Conservation (phyloP, 345 rosid genomes). For the Rhodomyrtus tomentosa region DNA sequence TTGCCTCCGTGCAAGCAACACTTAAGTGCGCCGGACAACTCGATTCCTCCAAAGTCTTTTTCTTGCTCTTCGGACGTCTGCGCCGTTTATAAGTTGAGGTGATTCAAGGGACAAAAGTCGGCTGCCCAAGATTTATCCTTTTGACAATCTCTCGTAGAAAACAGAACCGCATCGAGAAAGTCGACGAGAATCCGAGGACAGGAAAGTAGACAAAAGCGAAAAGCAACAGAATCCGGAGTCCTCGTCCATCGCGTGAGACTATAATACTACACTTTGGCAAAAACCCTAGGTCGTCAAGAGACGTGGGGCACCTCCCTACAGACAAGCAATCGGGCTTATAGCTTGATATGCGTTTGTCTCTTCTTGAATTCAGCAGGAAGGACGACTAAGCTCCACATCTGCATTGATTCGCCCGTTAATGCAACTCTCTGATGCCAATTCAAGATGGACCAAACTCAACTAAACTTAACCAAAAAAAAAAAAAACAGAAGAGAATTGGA, state of each 20-base stretch:
- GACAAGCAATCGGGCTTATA: background rate
- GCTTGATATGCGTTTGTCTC: background rate
- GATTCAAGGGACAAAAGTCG: background rate
- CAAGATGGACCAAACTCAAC: background rate
- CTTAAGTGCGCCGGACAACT: background rate
- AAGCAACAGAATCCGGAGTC: background rate
- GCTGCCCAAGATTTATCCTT: background rate
- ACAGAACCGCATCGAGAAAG: background rate
- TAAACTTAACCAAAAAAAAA: background rate
- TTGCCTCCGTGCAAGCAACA: background rate
- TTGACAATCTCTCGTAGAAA: background rate
- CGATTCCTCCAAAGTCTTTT: background rate
- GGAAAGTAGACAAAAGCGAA: background rate
- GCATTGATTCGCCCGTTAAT: background rate
- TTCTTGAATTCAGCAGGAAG: background rate
- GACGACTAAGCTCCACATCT: background rate
- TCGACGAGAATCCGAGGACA: background rate
- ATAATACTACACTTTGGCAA: background rate
- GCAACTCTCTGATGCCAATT: background rate
- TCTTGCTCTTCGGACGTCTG: background rate
- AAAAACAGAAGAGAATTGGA: no score
- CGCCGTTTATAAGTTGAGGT: background rate
- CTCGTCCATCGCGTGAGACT: background rate
- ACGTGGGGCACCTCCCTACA: background rate
- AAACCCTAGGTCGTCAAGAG: background rate